A percentile compares a stretch with the other conserved stretches of the same genome.
Evolutionary conservation across 2,329 filamentous ascomycete species (phyloP).

Genomic region (Botrytis tulipae): DNA sequence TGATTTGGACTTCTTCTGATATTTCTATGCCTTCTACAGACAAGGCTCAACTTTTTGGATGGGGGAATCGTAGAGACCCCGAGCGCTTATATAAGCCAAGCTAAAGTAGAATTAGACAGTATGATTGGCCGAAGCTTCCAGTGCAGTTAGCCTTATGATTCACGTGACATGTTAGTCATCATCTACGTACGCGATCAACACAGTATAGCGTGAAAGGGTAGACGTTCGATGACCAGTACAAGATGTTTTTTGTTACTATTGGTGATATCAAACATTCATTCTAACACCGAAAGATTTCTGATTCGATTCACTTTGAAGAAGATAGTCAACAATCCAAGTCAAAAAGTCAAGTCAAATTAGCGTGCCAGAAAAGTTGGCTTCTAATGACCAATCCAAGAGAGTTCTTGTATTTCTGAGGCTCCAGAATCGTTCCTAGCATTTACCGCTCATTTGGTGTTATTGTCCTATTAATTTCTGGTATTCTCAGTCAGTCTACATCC

Average conservation of each 20-base stretch:
- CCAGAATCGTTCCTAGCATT: neutral
- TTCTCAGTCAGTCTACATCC: neutral
- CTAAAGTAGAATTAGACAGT: neutral
- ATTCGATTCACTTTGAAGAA: neutral
- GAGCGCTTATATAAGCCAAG: constrained; percentile 10
- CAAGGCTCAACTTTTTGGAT: constrained; percentile 16
- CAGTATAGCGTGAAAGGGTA: neutral
- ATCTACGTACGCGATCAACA: neutral
- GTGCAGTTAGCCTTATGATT: neutral
- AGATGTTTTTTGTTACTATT: neutral
- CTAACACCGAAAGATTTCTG: neutral
- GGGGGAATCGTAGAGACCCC: neutral
- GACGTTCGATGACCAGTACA: neutral
- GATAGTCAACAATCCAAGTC: neutral
- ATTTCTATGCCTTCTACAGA: constrained; percentile 10
- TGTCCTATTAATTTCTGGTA: neutral
- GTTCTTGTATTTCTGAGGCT: neutral
- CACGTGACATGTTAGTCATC: neutral
- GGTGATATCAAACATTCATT: neutral
- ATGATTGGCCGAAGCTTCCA: neutral
- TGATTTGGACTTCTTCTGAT: neutral
- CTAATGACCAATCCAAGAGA: neutral
- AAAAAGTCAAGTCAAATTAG: neutral
- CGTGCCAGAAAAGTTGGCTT: neutral
- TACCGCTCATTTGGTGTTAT: neutral